Base-by-base conservation (phyloP, 768 basidiomycete species). In the Phlegmacium glaucopus region DNA sequence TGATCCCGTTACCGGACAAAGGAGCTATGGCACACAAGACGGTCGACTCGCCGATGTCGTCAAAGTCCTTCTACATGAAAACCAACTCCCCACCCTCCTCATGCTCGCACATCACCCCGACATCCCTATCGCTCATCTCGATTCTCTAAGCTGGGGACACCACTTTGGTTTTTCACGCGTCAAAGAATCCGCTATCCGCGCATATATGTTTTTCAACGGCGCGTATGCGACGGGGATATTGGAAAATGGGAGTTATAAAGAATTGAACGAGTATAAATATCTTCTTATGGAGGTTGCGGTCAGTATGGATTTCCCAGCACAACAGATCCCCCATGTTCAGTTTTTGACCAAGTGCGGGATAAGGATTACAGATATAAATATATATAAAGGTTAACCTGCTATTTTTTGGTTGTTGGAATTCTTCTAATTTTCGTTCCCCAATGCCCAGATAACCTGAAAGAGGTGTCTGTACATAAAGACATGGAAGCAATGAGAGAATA, bases 161-260 rank as follows among this genome's bases (percentile, higher is more conserved):
- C 58, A 67, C 44, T 66, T 65, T 45, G 70, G 69, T 0, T 68
- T 63, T 47, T 60, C 60, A 4, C 58, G 64, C 10, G 56, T 66
- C 27, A 56, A 52, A 43, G 55, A 67, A 27, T 48, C 58, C 13
- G 67, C 70, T 2, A 51, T 71, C 2, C 42, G 43, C 4, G 53
- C 60, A 0, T 75, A 73, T 53, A 47, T 72, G 3, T 65, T 68
- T 42, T 64, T 72, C 59, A 74, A 72, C 37, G 22, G 66, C 9
- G 60, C 61, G 13, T 60, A 64, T n/a, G 66, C 65, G 2, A 57
- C 60, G 4, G 61, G 58, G 8, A 44, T 58, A 15, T 47, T 70
- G 5, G 56, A 56, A 9, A 54, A 55, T 9, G 65, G 65, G 0
- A 45, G 53, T 18, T 71, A 71, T 36, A 55, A 55, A 4, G 44